Evolutionary conservation across 805 yeast species (phyloP), one percentile per base, ranked within the genome.

Genomic region (Yamadazyma nakazawae): DNA sequence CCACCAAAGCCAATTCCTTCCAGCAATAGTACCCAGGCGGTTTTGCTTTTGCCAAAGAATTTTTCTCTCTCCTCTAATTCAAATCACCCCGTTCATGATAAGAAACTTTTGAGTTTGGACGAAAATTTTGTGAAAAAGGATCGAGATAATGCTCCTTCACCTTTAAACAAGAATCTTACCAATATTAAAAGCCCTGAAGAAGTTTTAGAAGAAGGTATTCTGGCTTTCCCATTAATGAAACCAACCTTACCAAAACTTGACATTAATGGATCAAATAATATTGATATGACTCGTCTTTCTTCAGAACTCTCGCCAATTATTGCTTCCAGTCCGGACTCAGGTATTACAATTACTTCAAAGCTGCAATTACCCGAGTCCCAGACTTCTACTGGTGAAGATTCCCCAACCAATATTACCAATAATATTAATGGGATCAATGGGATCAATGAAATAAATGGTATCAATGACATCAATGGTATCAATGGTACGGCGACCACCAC

Each of bases 11-110:
- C 50, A 8, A 37, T 38, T 37, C 19, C 32, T 21, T 41, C 43
- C 13, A 10, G 32, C 11, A 44, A 45, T 31, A 62, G 67, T n/a
- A 61, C 73, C 12, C 73, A 66, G 32, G 79, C 82, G 1, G 78
- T 78, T 17, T 67, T 78, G 21, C 60, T 78, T 40, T 65, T 78
- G 42, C 81, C 82, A 0, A 77, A 73, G 54, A 76, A 72, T 49
- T 72, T 72, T 45, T 64, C 76, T 5, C 57, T 56, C 21, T 48
- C 51, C 5, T 48, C 51, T 12, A 37, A 46, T 3, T 40, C 26
- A 35, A 44, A 52, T 9, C 40, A 34, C 16, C 36, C 50, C 21
- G 34, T 32, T 40, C 31, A 38, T 30, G 52, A 56, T 24, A 61
- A 55, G 34, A 68, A 68, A 48, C 53, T 67, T 31, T 38, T 56